Evolutionary conservation across 768 basidiomycete genomes (phyloP).

Genomic region (Coprinopsis strossmayeri): DNA sequence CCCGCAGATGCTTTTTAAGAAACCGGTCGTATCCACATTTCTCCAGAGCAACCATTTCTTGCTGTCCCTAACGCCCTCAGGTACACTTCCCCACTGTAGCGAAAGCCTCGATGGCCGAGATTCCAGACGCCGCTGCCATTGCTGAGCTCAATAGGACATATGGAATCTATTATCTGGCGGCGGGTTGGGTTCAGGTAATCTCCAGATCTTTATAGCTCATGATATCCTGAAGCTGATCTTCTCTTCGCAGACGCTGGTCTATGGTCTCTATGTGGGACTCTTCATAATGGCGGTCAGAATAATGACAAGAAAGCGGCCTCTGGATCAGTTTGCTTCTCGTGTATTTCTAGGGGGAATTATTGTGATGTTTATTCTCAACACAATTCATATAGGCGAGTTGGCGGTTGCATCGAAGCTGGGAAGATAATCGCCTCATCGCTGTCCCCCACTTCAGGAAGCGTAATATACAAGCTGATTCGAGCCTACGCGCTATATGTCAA

Average conservation of each 20-base stretch:
- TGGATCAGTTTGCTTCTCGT: constrained; percentile 8
- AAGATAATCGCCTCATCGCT: not conserved
- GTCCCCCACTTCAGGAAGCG: not conserved
- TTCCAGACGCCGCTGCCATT: not conserved
- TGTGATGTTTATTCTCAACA: constrained; percentile 7
- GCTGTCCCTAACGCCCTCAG: not conserved
- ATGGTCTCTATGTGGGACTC: constrained; percentile 6
- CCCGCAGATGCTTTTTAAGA: not conserved
- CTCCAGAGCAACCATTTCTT: not conserved
- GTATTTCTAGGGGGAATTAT: constrained; percentile 5
- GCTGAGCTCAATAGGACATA: constrained; percentile 4
- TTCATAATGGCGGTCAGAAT: constrained; percentile 3
- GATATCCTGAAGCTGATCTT: not conserved
- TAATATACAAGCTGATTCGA: constrained; percentile 3
- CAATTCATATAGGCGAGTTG: constrained; percentile 6
- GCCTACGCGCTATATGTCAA: constrained; percentile 6
- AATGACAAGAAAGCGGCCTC: constrained; percentile 4
- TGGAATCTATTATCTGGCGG: constrained; percentile 6
- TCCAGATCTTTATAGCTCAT: not conserved
- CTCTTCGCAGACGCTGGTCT: not conserved
- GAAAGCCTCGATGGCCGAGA: not conserved
- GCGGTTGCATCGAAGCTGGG: not conserved
- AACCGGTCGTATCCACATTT: not conserved
- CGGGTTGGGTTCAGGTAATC: constrained; percentile 10
- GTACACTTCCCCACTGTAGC: not conserved